These are phyloP conservation scores for Dactylella cylindrospora DNA, from an alignment of 2,329 filamentous ascomycete genomes.

Conservation along the genomic window DNA sequence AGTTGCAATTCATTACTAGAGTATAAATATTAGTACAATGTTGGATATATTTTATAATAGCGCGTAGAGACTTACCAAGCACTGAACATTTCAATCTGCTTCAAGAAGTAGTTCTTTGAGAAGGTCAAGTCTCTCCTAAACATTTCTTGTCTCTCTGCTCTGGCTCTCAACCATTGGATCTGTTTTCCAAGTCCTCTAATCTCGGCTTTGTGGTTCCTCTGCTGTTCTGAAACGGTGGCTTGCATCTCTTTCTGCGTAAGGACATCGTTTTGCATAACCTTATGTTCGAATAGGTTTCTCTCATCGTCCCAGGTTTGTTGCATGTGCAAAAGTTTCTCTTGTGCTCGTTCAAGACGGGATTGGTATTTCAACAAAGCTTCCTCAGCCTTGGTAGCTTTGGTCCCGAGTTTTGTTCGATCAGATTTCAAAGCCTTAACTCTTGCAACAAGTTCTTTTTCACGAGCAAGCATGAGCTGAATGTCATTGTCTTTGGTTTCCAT, in stretches of 20 bases:
- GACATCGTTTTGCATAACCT: constrained; percentile 58
- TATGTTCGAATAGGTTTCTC: constrained; percentile 52
- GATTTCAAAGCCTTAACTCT: constrained; percentile 46
- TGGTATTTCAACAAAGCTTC: constrained; percentile 45
- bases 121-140: constrained; percentile 79
- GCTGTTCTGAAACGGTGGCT: constrained; percentile 61
- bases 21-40: constrained; percentile 47
- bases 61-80: constrained; percentile 71
- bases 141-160: constrained; percentile 74
- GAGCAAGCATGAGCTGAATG: constrained; percentile 49
- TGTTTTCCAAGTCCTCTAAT: constrained; percentile 81
- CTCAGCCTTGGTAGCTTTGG: constrained; percentile 40
- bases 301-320: constrained; percentile 49
- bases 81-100: constrained; percentile 79
- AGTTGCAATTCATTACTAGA: constrained; percentile 88
- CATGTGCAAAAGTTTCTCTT: constrained; percentile 49
- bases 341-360: constrained; percentile 46
- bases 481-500: constrained; percentile 48
- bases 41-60: constrained; percentile 19
- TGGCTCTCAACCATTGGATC: constrained; percentile 84
- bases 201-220: constrained; percentile 72
- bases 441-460: constrained; percentile 51
- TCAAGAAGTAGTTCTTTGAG: constrained; percentile 79
- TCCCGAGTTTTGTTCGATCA: constrained; percentile 45
- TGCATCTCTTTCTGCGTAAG: constrained; percentile 50